phyloP scores from a whole-genome alignment of 1,284 basidiomycete genomes.

The Ceratobasidium sp. region DNA sequence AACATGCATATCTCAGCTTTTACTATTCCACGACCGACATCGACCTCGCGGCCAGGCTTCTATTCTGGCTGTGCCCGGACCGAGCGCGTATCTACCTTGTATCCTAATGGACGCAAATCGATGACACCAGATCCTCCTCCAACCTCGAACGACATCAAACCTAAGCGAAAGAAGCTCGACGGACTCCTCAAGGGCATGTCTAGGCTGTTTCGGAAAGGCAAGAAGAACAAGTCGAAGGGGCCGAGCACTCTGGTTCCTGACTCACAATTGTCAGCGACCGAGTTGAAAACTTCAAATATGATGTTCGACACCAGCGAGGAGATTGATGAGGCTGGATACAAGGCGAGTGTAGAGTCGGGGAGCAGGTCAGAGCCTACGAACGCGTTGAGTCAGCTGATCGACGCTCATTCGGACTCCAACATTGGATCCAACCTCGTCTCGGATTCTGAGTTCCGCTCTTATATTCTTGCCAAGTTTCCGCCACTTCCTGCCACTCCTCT shows the following conservation, averaged over 20 bases:
- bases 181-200: not conserved
- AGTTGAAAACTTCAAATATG: not conserved
- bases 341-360: not conserved
- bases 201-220: not conserved
- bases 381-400: not conserved
- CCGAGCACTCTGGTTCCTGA: not conserved
- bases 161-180: not conserved
- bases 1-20: too few relatives aligned
- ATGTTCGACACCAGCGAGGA: constrained; percentile 10
- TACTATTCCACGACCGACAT: too few relatives aligned
- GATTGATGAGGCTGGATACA: not conserved
- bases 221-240: not conserved
- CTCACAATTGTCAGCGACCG: not conserved
- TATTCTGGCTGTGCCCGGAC: not conserved
- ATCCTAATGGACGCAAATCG: not conserved
- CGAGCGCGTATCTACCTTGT: not conserved
- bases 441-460: not conserved
- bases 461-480: not conserved
- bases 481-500: not conserved
- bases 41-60: not conserved
- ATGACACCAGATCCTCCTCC: not conserved
- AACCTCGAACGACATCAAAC: not conserved
- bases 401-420: not conserved
- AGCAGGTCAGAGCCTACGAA: not conserved
- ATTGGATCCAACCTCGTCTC: not conserved